These are phyloP conservation scores for Phycomyces nitens DNA, from an alignment of 192 early-diverging fungal species.

Conservation along the genomic window DNA sequence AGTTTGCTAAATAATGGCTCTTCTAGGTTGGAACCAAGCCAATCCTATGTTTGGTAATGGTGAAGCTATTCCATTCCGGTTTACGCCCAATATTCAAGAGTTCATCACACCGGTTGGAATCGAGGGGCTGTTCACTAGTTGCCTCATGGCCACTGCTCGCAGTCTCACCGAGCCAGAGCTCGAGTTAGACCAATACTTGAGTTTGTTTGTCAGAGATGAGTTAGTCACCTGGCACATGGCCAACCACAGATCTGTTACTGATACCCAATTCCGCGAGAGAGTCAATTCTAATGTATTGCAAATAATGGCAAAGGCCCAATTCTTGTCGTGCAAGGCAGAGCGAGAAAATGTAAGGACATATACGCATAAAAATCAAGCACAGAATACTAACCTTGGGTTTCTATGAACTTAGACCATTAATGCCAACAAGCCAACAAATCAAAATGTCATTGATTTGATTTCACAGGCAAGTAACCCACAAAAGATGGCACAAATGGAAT, in stretches of 20 bases:
- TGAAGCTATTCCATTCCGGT: slow-evolving; percentile 94
- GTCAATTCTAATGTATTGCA: slow-evolving; percentile 70
- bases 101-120: slow-evolving; percentile 93
- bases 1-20: background rate
- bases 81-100: slow-evolving; percentile 95
- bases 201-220: slow-evolving; percentile 94
- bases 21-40: slow-evolving; percentile 38
- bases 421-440: slow-evolving; percentile 59
- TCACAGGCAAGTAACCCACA: slow-evolving; percentile 86
- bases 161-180: slow-evolving; percentile 81
- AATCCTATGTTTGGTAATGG: slow-evolving; percentile 58
- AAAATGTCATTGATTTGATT: slow-evolving; percentile 89
- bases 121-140: slow-evolving; percentile 86
- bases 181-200: slow-evolving; percentile 91
- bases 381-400: background rate
- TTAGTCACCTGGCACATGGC: slow-evolving; percentile 71
- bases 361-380: background rate
- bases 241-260: slow-evolving; percentile 57
- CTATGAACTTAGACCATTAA: slow-evolving; percentile 35
- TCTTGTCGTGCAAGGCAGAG: slow-evolving; percentile 70
- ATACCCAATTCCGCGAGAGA: slow-evolving; percentile 61
- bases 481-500: slow-evolving; percentile 94
- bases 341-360: slow-evolving; percentile 58
- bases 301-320: slow-evolving; percentile 63
- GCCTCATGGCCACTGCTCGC: slow-evolving; percentile 80